A percentile compares a stretch with the other conserved stretches of the same genome.
Conservation (phyloP, 1,284 basidiomycete genomes). For the Rhodotorula sp. region DNA sequence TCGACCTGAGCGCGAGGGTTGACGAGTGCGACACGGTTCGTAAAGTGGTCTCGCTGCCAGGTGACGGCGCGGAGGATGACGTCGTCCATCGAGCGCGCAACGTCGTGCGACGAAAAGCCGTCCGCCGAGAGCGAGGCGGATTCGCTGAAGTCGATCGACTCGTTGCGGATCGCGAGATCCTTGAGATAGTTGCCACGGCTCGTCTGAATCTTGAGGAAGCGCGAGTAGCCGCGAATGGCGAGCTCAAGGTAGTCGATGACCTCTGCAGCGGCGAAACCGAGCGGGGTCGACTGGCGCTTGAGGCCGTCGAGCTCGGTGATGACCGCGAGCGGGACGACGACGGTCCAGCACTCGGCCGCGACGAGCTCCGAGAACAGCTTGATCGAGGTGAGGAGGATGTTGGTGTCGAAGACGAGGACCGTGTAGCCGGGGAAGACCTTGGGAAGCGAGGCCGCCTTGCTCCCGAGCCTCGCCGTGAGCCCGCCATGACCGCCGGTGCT, state of each 20-base stretch:
- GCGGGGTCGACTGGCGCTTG: conserved; percentile 59
- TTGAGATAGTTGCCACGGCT: conserved; percentile 89
- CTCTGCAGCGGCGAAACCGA: conserved; percentile 58
- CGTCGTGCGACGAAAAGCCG: conserved; percentile 49
- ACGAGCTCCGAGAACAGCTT: conserved; percentile 71
- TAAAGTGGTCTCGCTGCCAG: conserved; percentile 91
- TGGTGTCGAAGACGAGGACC: conserved; percentile 88
- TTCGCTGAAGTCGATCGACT: conserved; percentile 71
- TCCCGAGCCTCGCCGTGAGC: conserved; percentile 32
- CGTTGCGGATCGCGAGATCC: conserved; percentile 77
- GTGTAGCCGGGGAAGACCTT: conserved; percentile 81
- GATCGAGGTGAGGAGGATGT: conserved; percentile 81
- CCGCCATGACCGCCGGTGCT: conserved; percentile 44
- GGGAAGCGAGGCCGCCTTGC: conserved; percentile 53
- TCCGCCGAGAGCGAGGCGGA: conserved; percentile 8
- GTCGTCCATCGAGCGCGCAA: conserved; percentile 86
- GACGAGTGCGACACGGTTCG: conserved; percentile 74
- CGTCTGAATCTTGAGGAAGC: conserved; percentile 89
- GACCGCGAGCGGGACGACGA: conserved; percentile 81
- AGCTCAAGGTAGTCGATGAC: conserved; percentile 73
- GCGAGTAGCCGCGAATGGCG: conserved; percentile 70
- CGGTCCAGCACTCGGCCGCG: conserved; percentile 79
- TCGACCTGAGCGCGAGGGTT: conserved; percentile 48
- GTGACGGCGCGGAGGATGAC: conserved; percentile 85
- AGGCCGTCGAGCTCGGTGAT: conserved; percentile 95